Conservation (phyloP, 139 green algal genomes). For the Chlorella vulgaris region DNA sequence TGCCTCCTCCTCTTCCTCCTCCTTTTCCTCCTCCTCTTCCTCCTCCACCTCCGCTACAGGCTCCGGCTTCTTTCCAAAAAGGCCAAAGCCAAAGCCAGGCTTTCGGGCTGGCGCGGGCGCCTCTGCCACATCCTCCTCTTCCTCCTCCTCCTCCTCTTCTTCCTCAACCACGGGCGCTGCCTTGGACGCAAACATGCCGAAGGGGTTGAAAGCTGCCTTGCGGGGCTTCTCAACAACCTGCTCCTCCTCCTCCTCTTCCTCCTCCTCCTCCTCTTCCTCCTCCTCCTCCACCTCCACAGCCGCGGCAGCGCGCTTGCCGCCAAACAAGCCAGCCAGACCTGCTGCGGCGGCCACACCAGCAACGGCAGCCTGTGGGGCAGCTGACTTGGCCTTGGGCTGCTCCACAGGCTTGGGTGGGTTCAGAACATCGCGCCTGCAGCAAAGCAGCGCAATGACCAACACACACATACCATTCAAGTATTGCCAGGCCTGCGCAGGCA, state of each 20-base stretch:
- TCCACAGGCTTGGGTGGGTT: conserved; percentile 39
- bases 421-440: conserved; percentile 27
- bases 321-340: conserved; percentile 32
- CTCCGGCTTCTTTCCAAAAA: not conserved
- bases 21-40: not conserved
- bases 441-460: not conserved
- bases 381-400: not conserved
- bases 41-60: not conserved
- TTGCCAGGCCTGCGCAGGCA: not conserved
- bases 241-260: not conserved
- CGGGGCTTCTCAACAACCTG: not conserved
- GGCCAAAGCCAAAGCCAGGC: conserved; percentile 1
- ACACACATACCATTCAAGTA: not conserved
- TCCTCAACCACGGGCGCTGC: not conserved
- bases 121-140: conserved; percentile 8
- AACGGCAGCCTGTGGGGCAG: no score
- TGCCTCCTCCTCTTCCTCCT: conserved; percentile 18
- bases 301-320: conserved; percentile 5
- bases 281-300: conserved; percentile 3
- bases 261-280: conserved; percentile 15
- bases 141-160: conserved; percentile 1
- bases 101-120: not conserved
- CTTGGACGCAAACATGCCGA: not conserved
- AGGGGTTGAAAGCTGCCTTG: not conserved
- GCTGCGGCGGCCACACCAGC: not conserved